phyloP scores from a whole-genome alignment of 257 asterid genomes.

The Nicotiana sylvestris region DNA sequence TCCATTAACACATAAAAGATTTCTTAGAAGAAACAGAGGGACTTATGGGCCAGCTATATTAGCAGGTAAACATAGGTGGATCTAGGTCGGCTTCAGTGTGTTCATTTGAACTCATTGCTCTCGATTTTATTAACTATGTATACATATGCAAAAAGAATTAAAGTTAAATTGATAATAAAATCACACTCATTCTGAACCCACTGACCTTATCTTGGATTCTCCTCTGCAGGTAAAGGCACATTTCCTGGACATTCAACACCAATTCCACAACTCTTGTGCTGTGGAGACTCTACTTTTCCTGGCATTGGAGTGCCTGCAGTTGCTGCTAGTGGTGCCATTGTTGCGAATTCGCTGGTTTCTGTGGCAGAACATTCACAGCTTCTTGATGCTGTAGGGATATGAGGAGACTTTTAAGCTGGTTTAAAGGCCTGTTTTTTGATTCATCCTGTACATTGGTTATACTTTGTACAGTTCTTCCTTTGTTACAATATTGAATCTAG shows the following conservation, averaged over 20 bases:
- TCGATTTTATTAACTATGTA: neutral
- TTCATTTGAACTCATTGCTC: neutral
- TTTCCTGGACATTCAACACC: slow-evolving; percentile 90
- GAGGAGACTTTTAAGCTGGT: neutral
- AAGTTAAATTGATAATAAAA: neutral
- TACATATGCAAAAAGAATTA: neutral
- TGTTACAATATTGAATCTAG: neutral
- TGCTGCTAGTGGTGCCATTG: slow-evolving; percentile 99
- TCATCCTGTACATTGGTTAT: neutral
- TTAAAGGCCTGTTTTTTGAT: neutral
- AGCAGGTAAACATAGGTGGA: slow-evolving; percentile 17
- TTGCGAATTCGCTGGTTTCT: slow-evolving; percentile 85
- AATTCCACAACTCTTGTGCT: slow-evolving; percentile 60
- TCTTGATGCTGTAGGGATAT: slow-evolving; percentile 89
- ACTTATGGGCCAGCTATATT: slow-evolving; percentile 89
- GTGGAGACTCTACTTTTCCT: slow-evolving; percentile 98
- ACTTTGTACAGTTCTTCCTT: neutral
- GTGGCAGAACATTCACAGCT: slow-evolving; percentile 79
- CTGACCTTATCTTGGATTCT: neutral
- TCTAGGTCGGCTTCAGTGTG: slow-evolving; percentile 18
- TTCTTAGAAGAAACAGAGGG: slow-evolving; percentile 75
- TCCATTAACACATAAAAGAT: slow-evolving; percentile 84
- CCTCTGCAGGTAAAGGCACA: slow-evolving; percentile 42
- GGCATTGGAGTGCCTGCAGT: slow-evolving; percentile 98
- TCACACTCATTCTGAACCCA: neutral